Percentiles rank a stretch among this genome's conserved stretches.
These are phyloP conservation scores for Trichoderma simmonsii DNA, from an alignment of 2,329 filamentous ascomycete genomes.

Conservation along the genomic window DNA sequence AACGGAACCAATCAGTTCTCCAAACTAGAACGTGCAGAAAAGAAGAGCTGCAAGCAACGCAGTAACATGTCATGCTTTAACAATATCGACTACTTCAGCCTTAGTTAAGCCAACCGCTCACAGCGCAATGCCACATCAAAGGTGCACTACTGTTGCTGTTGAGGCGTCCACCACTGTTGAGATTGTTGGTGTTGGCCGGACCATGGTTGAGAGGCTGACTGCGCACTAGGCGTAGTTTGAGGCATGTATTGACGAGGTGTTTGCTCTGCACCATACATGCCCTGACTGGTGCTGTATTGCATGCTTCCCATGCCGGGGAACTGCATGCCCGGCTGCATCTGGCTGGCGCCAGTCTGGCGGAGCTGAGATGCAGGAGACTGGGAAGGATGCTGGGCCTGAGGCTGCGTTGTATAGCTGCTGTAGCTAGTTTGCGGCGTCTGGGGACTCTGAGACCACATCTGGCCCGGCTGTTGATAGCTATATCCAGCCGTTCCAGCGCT, in stretches of 20 bases:
- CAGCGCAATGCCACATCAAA: background rate
- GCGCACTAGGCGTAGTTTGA: conserved; percentile 50
- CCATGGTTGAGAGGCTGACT: conserved; percentile 52
- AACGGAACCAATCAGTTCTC: conserved; percentile 16
- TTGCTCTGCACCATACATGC: conserved; percentile 60
- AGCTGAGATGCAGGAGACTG: conserved; percentile 59
- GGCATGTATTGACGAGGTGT: conserved; percentile 67
- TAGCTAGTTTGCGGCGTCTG: conserved; percentile 58
- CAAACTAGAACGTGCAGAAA: conserved; percentile 18
- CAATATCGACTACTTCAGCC: background rate
- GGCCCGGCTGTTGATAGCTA: conserved; percentile 61
- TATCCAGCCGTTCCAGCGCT: conserved; percentile 54
- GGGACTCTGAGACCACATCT: conserved; percentile 66
- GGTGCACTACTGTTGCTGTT: conserved; percentile 42
- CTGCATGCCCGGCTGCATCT: conserved; percentile 58
- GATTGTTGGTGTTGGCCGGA: conserved; percentile 61
- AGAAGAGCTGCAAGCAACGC: background rate
- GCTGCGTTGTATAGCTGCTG: conserved; percentile 52
- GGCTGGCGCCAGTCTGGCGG: conserved; percentile 54
- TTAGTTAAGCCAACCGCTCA: background rate
- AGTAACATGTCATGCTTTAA: background rate
- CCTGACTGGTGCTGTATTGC: conserved; percentile 54
- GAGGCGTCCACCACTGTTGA: conserved; percentile 55
- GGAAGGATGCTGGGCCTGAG: conserved; percentile 48
- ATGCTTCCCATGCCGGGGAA: conserved; percentile 63